Percentiles rank a stretch among this genome's conserved stretches.
These are phyloP conservation scores for Penicillium egyptiacum DNA, from an alignment of 495 filamentous ascomycete genomes.

Conservation along the genomic window DNA sequence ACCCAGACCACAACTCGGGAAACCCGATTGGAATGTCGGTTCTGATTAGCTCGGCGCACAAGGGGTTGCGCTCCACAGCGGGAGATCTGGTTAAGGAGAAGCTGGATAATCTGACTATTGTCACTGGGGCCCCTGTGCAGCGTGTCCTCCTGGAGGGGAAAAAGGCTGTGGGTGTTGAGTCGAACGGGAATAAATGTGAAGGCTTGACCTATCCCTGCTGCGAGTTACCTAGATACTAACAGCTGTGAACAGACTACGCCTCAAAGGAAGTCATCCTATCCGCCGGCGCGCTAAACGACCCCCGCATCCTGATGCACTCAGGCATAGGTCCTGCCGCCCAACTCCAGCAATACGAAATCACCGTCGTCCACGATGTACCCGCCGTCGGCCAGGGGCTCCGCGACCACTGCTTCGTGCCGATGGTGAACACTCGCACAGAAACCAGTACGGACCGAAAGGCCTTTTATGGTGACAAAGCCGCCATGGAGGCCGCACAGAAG, in stretches of 20 bases:
- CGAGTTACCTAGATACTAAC: not conserved
- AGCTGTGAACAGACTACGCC: constrained; percentile 10
- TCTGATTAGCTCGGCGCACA: constrained; percentile 43
- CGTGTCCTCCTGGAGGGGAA: constrained; percentile 51
- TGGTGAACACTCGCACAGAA: constrained; percentile 24
- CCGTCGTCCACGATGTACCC: constrained; percentile 26
- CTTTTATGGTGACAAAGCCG: constrained; percentile 30
- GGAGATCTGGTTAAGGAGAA: constrained; percentile 44
- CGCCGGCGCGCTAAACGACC: constrained; percentile 47
- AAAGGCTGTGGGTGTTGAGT: constrained; percentile 49
- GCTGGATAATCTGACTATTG: constrained; percentile 46
- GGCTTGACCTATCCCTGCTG: not conserved
- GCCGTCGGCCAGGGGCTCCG: constrained; percentile 34
- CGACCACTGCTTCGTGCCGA: constrained; percentile 28
- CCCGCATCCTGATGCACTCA: constrained; percentile 49
- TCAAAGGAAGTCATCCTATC: constrained; percentile 48
- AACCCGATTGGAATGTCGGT: constrained; percentile 56
- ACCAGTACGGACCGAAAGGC: constrained; percentile 25
- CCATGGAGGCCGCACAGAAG: constrained; percentile 38
- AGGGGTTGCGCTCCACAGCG: constrained; percentile 51
- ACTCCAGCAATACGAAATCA: constrained; percentile 25
- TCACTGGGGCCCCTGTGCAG: constrained; percentile 46
- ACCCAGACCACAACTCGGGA: constrained; percentile 55
- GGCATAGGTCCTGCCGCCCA: constrained; percentile 35
- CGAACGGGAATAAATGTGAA: constrained; percentile 30